phyloP scores from a whole-genome alignment of 371 early-diverging fungal genomes.

The Apophysomyces variabilis region DNA sequence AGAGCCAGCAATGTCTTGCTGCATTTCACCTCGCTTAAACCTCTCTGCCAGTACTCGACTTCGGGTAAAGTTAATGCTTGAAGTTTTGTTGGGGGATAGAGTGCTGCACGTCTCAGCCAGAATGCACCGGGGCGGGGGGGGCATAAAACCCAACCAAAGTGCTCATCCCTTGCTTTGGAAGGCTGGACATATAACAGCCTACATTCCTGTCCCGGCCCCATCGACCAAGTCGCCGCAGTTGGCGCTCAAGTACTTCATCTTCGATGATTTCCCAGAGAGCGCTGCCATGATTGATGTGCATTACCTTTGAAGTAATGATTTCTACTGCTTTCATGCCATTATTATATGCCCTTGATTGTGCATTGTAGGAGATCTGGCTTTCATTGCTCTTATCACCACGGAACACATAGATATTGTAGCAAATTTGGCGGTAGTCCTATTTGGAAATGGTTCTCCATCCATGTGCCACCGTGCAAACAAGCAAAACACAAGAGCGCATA shows the following conservation, averaged over 20 bases:
- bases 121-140: background rate
- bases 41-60: background rate
- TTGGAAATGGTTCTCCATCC: background rate
- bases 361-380: background rate
- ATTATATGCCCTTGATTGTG: background rate
- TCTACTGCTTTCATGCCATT: background rate
- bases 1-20: background rate
- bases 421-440: background rate
- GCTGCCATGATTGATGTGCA: background rate
- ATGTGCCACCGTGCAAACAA: background rate
- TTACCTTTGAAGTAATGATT: background rate
- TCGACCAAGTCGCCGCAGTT: background rate
- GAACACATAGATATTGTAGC: background rate
- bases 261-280: background rate
- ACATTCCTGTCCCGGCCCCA: background rate
- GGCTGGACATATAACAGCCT: background rate
- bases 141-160: background rate
- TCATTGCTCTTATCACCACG: background rate
- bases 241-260: background rate
- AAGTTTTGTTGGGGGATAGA: constrained; percentile 2
- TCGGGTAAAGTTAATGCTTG: background rate
- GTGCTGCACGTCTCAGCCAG: background rate
- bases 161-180: background rate
- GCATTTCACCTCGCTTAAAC: background rate
- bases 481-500: background rate